Evolutionary conservation across 2,329 filamentous ascomycete species (phyloP).

Genomic region (Plenodomus lindquistii): DNA sequence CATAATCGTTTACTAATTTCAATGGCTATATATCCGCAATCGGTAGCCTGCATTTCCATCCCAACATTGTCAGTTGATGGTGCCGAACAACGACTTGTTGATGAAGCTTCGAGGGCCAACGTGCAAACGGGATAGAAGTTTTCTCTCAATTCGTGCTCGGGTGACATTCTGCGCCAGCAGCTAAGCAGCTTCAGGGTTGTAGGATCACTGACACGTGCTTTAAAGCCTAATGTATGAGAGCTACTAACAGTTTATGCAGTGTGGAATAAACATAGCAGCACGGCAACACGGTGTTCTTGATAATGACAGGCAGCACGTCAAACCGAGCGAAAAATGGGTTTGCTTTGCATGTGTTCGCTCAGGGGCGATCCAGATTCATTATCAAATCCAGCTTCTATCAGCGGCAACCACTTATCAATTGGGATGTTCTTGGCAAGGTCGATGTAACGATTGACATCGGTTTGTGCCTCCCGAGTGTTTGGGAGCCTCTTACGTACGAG

Average conservation of each 20-base stretch:
- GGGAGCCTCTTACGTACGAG: not conserved
- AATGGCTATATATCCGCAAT: slow-evolving; percentile 24
- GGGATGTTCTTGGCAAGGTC: too few species aligned
- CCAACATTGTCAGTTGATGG: not conserved
- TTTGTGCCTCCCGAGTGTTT: not conserved
- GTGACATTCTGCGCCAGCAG: not conserved
- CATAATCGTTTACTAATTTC: slow-evolving; percentile 8
- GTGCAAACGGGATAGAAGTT: not conserved
- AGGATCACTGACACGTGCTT: not conserved
- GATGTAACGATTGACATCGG: too few species aligned
- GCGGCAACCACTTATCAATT: too few species aligned
- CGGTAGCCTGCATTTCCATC: slow-evolving; percentile 17
- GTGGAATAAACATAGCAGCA: not conserved
- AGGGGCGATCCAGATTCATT: too few species aligned
- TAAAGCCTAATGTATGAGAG: not conserved
- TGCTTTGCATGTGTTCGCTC: too few species aligned
- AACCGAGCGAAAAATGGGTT: too few species aligned
- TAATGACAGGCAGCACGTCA: too few species aligned
- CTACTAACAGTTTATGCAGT: not conserved
- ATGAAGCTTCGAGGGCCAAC: not conserved
- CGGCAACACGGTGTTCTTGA: not conserved
- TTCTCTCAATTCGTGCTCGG: not conserved
- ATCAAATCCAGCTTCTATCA: too few species aligned
- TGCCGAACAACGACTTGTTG: not conserved
- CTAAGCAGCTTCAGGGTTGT: not conserved